These are phyloP conservation scores for Yamadazyma triangularis DNA, from an alignment of 1,139 yeast species.

Conservation along the genomic window DNA sequence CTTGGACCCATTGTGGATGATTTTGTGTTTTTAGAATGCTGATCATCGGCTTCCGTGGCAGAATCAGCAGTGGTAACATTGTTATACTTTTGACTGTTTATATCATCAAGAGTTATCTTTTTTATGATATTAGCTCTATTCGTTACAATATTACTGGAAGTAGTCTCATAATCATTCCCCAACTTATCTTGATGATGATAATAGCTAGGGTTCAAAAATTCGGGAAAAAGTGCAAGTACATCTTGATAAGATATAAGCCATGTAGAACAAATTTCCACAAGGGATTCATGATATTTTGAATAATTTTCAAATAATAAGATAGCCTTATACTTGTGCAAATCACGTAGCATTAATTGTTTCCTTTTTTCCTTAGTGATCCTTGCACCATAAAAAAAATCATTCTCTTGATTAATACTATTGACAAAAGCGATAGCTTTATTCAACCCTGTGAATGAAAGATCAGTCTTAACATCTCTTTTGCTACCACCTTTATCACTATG, in stretches of 20 bases:
- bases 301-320: constrained; percentile 30
- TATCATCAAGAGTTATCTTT: constrained; percentile 23
- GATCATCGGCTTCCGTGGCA: constrained; percentile 20
- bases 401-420: constrained; percentile 19
- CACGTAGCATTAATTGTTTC: constrained; percentile 29
- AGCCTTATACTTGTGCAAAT: constrained; percentile 30
- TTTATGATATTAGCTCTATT: constrained; percentile 20
- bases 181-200: constrained; percentile 5
- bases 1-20: constrained; percentile 1
- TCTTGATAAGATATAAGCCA: constrained; percentile 38
- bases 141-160: constrained; percentile 1
- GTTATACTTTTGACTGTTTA: constrained; percentile 12
- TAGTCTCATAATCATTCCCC: constrained; percentile 1
- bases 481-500: constrained; percentile 12
- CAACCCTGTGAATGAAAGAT: constrained; percentile 30
- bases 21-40: constrained; percentile 3
- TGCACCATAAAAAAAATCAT: constrained; percentile 20
- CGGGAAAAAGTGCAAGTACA: constrained; percentile 35
- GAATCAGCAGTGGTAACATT: constrained; percentile 21
- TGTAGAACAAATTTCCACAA: constrained; percentile 39
- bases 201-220: constrained; percentile 29
- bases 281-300: constrained; percentile 34
- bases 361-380: constrained; percentile 19
- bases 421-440: constrained; percentile 33
- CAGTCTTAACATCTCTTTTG: constrained; percentile 25